Conservation (phyloP, 1,139 yeast species). For the Kodamaea ohmeri region DNA sequence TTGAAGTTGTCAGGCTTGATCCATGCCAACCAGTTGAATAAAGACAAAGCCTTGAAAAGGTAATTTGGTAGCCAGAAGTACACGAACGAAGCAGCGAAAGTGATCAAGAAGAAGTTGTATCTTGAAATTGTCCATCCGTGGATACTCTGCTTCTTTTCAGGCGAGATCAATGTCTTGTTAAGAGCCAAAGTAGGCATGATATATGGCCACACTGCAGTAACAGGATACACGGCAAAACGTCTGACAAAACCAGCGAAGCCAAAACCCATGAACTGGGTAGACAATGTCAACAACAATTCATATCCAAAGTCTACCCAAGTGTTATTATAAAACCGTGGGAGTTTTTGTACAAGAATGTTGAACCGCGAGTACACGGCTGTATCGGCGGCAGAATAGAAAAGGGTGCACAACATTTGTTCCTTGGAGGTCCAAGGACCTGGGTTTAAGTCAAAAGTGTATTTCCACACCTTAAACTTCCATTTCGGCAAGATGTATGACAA, state of each 20-base stretch:
- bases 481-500: conserved; percentile 23
- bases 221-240: conserved; percentile 17
- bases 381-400: conserved; percentile 17
- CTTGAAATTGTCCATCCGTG: conserved; percentile 21
- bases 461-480: conserved; percentile 16
- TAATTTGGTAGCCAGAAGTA: conserved; percentile 21
- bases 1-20: conserved; percentile 18
- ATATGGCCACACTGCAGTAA: conserved; percentile 18
- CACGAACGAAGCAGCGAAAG: conserved; percentile 14
- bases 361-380: conserved; percentile 11
- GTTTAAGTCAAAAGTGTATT: conserved; percentile 19
- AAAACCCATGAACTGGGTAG: conserved; percentile 20
- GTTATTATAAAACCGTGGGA: conserved; percentile 15
- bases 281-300: conserved; percentile 15
- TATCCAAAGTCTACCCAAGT: conserved; percentile 18
- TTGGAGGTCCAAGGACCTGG: conserved; percentile 25
- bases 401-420: conserved; percentile 21
- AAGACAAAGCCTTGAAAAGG: conserved; percentile 16
- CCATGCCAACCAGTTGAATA: conserved; percentile 22
- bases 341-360: conserved; percentile 19
- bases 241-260: conserved; percentile 22
- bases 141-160: conserved; percentile 16
- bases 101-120: conserved; percentile 15
- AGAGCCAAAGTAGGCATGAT: conserved; percentile 18
- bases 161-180: conserved; percentile 18